Percentiles rank a stretch among this genome's conserved stretches.
These are phyloP conservation scores for Xylariomycetidae sp. DNA, from an alignment of 2,329 filamentous ascomycete species.

Conservation along the genomic window DNA sequence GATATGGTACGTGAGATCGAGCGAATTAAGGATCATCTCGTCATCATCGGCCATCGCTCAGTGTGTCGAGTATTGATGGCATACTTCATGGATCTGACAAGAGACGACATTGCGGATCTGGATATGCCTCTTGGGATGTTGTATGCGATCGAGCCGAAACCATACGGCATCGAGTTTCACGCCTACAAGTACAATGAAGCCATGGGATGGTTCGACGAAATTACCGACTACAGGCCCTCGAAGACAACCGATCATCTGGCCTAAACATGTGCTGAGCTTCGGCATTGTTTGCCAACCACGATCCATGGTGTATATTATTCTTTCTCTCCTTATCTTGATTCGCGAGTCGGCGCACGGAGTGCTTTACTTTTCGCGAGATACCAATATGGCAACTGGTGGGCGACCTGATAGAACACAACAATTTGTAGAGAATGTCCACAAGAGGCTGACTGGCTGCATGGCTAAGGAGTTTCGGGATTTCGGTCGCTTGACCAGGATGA, in stretches of 20 bases:
- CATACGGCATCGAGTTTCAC: conserved; percentile 95
- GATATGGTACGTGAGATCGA: conserved; percentile 97
- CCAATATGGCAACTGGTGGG: no score
- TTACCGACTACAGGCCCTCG: conserved; percentile 77
- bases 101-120: conserved; percentile 88
- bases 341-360: no score
- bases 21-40: conserved; percentile 90
- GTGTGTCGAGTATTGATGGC: conserved; percentile 89
- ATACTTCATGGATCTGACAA: conserved; percentile 90
- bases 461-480: no score
- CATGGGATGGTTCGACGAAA: conserved; percentile 75
- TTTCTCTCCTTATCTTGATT: no score
- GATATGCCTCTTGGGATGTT: conserved; percentile 92
- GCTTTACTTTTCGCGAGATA: no score
- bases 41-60: conserved; percentile 89
- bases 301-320: no score
- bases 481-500: no score
- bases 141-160: conserved; percentile 94
- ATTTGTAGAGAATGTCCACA: no score
- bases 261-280: no score
- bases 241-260: conserved; percentile 44
- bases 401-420: no score
- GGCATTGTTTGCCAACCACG: no score
- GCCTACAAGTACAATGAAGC: conserved; percentile 85
- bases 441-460: no score